Conservation (phyloP, 176 grass and related monocot genomes). For the Zoysia japonica region DNA sequence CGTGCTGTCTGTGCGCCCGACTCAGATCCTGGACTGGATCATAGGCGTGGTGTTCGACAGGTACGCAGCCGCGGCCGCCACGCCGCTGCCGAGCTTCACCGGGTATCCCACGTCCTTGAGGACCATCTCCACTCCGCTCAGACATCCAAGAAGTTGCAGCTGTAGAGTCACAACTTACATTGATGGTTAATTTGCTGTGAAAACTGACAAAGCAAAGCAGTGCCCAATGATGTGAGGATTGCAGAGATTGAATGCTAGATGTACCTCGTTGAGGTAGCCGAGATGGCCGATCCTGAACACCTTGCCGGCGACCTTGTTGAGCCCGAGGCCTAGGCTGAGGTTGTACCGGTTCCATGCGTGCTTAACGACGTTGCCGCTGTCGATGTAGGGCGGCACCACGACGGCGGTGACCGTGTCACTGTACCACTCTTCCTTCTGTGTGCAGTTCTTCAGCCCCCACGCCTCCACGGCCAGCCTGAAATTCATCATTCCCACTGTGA, state of each 20-base stretch:
- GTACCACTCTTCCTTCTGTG: constrained; percentile 78
- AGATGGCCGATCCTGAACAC: constrained; percentile 96
- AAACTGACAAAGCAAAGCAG: background rate
- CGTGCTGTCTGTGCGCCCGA: too few species aligned
- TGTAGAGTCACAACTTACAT: constrained; percentile 30
- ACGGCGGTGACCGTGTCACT: constrained; percentile 94
- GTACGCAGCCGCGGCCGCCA: constrained; percentile 76
- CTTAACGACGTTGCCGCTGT: constrained; percentile 71
- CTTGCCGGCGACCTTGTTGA: constrained; percentile 93
- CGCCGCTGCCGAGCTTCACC: constrained; percentile 92
- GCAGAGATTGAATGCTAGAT: background rate
- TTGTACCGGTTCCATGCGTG: constrained; percentile 86
- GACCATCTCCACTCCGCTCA: constrained; percentile 93
- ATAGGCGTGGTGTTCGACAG: constrained; percentile 78
- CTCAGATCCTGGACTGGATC: constrained; percentile 89
- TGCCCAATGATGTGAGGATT: background rate
- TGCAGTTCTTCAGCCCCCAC: constrained; percentile 99
- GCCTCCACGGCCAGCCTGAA: constrained; percentile 79
- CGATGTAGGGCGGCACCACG: constrained; percentile 73
- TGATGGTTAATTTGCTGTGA: background rate
- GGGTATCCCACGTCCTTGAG: constrained; percentile 91
- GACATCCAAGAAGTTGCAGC: constrained; percentile 85
- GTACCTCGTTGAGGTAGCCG: constrained; percentile 92
- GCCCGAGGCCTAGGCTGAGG: constrained; percentile 82
- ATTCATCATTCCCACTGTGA: background rate